These are phyloP conservation scores for Coniferiporia weirii DNA, from an alignment of 1,284 basidiomycete species.

Conservation along the genomic window DNA sequence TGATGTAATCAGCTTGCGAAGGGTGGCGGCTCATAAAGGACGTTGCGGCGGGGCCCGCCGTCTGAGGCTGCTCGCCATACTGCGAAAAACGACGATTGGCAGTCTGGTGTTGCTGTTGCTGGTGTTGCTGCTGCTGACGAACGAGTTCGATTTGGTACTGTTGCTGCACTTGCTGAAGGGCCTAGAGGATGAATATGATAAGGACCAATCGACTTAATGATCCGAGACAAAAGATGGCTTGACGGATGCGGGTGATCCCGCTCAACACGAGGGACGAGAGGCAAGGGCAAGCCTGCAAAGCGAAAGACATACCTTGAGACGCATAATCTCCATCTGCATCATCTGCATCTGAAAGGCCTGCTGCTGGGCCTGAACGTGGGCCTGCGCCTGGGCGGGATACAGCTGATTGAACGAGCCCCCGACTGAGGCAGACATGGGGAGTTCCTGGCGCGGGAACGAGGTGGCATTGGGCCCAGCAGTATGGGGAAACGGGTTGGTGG, in stretches of 20 bases:
- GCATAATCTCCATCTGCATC: constrained; percentile 75
- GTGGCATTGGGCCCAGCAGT: constrained; percentile 59
- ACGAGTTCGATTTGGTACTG: constrained; percentile 55
- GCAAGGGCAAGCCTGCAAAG: constrained; percentile 15
- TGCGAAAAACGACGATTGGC: constrained; percentile 13
- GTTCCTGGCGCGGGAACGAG: constrained; percentile 51
- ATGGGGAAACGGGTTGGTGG: constrained; percentile 56
- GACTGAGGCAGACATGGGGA: constrained; percentile 64
- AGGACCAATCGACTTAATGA: constrained; percentile 10
- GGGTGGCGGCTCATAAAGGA: constrained; percentile 64
- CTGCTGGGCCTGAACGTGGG: constrained; percentile 36
- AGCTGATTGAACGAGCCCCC: constrained; percentile 57
- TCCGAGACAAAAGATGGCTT: neutral
- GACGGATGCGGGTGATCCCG: neutral
- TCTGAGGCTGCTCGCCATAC: constrained; percentile 42
- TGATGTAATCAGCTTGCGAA: constrained; percentile 59
- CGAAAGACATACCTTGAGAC: constrained; percentile 56
- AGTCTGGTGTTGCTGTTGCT: constrained; percentile 27
- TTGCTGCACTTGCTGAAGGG: constrained; percentile 43
- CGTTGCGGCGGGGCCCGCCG: constrained; percentile 59
- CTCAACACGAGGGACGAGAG: neutral
- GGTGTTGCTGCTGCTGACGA: constrained; percentile 34
- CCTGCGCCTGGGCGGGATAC: constrained; percentile 41
- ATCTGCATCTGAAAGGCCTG: constrained; percentile 72
- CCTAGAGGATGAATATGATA: constrained; percentile 32